Evolutionary conservation across 1,284 basidiomycete species (phyloP), one percentile per base, ranked within the genome.

Genomic region (Rhodotorula sp.): DNA sequence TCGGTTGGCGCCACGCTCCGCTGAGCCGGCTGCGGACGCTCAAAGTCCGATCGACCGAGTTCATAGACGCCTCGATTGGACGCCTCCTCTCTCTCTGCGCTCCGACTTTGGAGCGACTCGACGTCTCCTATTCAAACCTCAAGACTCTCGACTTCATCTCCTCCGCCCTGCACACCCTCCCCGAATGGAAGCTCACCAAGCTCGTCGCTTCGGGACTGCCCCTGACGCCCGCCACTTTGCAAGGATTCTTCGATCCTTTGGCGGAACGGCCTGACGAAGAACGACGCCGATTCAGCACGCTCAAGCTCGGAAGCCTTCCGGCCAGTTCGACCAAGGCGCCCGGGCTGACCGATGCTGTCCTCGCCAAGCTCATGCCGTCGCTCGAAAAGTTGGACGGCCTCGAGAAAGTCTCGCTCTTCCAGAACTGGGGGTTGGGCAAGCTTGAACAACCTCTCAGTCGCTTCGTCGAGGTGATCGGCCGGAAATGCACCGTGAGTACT

Each of bases 171-270:
- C 62, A 69, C 56, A 55, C 64, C 26, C 44, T 68, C 5, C 66
- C 70, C 1, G 46, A 22, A 1, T 70, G 75, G 69, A 49, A 62
- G 12, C 68, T 78, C 49, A 67, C 63, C 29, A 78, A 78, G 58
- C 67, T 78, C 54, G 72, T 75, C 59, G 69, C 73, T 26, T 76
- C 76, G 6, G 77, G 77, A 6, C 58, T 78, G 18, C 73, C 72
- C 0, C 56, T 78, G 14, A 65, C 75, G 15, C 67, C 66, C 6
- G 60, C 68, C 4, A 65, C 75, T 7, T 61, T 78, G 15, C 64
- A 68, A 18, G 66, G 72, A 22, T 76, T 78, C 64, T 76, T 78
- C 56, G 61, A 64, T 24, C 70, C 72, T 0, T 63, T 76, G 26
- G 46, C 70, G 0, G 55, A 56, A 6, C 45, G 73, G 4, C 54